Evolutionary conservation across 495 filamentous ascomycete genomes (phyloP).

Genomic region (Jackrogersella multiformis): DNA sequence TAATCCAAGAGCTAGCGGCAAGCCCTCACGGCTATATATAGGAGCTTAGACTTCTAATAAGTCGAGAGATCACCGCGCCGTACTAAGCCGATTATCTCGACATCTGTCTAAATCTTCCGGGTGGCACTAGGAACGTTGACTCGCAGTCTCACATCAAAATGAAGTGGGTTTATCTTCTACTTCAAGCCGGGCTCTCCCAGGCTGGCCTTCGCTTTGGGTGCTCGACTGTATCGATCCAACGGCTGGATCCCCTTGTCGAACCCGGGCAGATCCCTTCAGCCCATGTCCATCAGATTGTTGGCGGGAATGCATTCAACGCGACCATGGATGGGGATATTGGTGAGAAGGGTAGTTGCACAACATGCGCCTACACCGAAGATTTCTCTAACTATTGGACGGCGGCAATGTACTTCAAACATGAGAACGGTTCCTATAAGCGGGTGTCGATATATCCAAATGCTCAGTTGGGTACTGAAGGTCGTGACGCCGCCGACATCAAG

Average conservation of each 20-base stretch:
- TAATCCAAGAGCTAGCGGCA: too few relatives aligned
- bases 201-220: slow-evolving; percentile 53
- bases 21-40: too few relatives aligned
- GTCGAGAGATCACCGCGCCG: too few relatives aligned
- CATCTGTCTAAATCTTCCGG: too few relatives aligned
- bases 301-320: slow-evolving; percentile 50
- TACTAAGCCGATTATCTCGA: too few relatives aligned
- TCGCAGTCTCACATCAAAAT: too few relatives aligned
- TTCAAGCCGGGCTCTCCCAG: too few relatives aligned
- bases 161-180: too few relatives aligned
- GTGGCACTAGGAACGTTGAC: too few relatives aligned
- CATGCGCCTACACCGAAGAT: slow-evolving; percentile 48
- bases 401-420: slow-evolving; percentile 50
- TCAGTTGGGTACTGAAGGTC: too few relatives aligned
- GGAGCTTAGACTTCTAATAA: too few relatives aligned
- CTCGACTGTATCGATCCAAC: slow-evolving; percentile 51
- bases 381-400: slow-evolving; percentile 56
- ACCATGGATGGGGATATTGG: slow-evolving; percentile 51
- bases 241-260: slow-evolving; percentile 51
- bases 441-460: slow-evolving; percentile 41
- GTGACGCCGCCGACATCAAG: too few relatives aligned
- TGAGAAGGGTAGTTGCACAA: slow-evolving; percentile 47
- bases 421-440: slow-evolving; percentile 52
- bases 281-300: slow-evolving; percentile 29
- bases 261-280: slow-evolving; percentile 39